Percentiles rank a stretch among this genome's conserved stretches.
Conservation (phyloP, 2,329 filamentous ascomycete genomes). For the Venturia pyrina region DNA sequence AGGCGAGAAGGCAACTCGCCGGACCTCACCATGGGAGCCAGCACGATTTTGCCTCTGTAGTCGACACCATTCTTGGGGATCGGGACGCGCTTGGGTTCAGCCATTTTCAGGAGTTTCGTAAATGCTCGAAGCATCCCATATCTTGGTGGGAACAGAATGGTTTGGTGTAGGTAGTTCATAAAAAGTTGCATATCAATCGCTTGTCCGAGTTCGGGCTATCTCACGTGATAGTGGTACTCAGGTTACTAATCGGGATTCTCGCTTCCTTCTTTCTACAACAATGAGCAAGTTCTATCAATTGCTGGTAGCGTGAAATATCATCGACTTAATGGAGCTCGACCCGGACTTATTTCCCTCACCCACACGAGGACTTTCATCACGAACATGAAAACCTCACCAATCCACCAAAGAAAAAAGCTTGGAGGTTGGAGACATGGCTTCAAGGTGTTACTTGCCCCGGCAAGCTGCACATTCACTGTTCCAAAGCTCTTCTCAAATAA, state of each 20-base stretch:
- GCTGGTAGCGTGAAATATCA: background rate
- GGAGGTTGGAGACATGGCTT: background rate
- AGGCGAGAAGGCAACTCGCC: conserved; percentile 88
- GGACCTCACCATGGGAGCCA: conserved; percentile 97
- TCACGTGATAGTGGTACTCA: background rate
- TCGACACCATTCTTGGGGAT: conserved; percentile 85
- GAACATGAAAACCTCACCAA: background rate
- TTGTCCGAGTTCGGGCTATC: background rate
- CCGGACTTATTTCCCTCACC: background rate
- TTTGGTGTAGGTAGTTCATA: background rate
- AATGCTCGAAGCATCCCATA: conserved; percentile 31
- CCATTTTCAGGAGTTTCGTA: conserved; percentile 15
- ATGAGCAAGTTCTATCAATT: background rate
- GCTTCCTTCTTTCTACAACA: background rate
- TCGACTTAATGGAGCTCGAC: no score
- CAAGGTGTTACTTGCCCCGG: background rate
- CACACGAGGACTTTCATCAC: background rate
- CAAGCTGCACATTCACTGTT: background rate
- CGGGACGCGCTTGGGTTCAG: conserved; percentile 50
- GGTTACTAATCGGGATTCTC: background rate
- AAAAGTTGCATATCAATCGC: background rate
- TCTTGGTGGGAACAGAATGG: background rate
- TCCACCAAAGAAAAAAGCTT: background rate
- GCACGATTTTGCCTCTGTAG: conserved; percentile 85
- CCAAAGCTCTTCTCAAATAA: background rate